Percentiles rank a stretch among this genome's conserved stretches.
These are phyloP conservation scores for Fomitopsis palustris DNA, from an alignment of 1,284 basidiomycete species.

Conservation along the genomic window DNA sequence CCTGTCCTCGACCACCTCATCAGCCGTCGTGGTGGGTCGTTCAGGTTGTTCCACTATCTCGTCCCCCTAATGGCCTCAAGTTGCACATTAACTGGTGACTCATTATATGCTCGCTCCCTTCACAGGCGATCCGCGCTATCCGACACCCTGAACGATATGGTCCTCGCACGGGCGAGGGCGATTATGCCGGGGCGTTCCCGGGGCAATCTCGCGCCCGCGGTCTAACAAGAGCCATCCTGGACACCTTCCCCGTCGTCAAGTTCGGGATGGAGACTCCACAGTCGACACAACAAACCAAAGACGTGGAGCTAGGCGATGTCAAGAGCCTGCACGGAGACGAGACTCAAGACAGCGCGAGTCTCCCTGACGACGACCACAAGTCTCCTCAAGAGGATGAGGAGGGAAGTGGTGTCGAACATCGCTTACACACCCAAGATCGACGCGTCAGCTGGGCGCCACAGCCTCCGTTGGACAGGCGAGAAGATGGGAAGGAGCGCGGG, in stretches of 20 bases:
- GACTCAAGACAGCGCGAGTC: conserved; percentile 1
- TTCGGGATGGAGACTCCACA: conserved; percentile 45
- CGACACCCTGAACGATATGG: conserved; percentile 92
- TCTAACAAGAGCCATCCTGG: conserved; percentile 84
- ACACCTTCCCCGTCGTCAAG: conserved; percentile 92
- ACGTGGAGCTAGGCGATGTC: conserved; percentile 26
- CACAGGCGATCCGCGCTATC: conserved; percentile 73
- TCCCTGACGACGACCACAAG: not conserved
- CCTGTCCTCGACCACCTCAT: too few species aligned
- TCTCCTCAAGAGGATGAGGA: not conserved
- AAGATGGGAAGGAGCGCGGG: not conserved
- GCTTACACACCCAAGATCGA: not conserved
- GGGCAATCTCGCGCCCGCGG: conserved; percentile 75
- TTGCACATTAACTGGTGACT: not conserved
- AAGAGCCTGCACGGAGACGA: conserved; percentile 3
- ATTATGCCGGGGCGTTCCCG: conserved; percentile 27
- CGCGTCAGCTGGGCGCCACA: not conserved
- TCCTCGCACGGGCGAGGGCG: conserved; percentile 50
- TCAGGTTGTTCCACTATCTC: too few species aligned
- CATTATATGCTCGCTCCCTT: conserved; percentile 3
- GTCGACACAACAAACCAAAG: conserved; percentile 22
- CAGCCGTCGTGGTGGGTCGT: too few species aligned
- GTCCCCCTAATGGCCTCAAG: too few species aligned
- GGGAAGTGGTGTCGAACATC: not conserved
- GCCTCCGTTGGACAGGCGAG: not conserved